These are phyloP conservation scores for Cicer judaicum DNA, from an alignment of 306 rosid genomes.

Conservation along the genomic window DNA sequence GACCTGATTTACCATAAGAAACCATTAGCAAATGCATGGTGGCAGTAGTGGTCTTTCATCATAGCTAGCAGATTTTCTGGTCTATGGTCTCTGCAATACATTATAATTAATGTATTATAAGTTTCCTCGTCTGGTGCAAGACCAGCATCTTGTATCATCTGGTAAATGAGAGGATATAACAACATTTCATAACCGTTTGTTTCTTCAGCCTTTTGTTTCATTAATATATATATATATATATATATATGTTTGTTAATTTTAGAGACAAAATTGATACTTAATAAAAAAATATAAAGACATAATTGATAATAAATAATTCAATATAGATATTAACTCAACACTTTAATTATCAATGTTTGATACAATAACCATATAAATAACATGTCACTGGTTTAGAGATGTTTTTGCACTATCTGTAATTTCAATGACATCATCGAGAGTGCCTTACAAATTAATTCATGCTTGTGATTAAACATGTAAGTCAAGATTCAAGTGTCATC, in stretches of 20 bases:
- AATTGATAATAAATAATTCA: too few species aligned
- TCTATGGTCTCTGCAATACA: slow-evolving; percentile 90
- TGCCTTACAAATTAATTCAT: neutral
- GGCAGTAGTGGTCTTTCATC: slow-evolving; percentile 87
- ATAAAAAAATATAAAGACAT: too few species aligned
- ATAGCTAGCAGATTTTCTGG: slow-evolving; percentile 74
- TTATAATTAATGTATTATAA: slow-evolving; percentile 70
- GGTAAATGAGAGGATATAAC: slow-evolving; percentile 53
- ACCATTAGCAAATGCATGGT: slow-evolving; percentile 97
- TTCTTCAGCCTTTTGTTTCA: neutral
- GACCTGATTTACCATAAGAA: slow-evolving; percentile 88
- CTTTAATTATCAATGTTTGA: too few species aligned
- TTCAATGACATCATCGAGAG: too few species aligned
- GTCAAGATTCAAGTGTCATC: too few species aligned
- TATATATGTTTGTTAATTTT: too few species aligned
- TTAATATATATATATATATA: too few species aligned
- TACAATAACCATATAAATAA: too few species aligned
- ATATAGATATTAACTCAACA: too few species aligned
- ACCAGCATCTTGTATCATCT: slow-evolving; percentile 65
- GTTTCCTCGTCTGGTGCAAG: slow-evolving; percentile 82
- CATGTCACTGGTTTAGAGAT: too few species aligned
- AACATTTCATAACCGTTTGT: neutral
- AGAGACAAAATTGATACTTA: too few species aligned
- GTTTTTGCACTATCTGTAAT: too few species aligned
- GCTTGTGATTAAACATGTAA: neutral